phyloP scores from a whole-genome alignment of 108 stramenopile genomes.

The Bacterosira constricta region DNA sequence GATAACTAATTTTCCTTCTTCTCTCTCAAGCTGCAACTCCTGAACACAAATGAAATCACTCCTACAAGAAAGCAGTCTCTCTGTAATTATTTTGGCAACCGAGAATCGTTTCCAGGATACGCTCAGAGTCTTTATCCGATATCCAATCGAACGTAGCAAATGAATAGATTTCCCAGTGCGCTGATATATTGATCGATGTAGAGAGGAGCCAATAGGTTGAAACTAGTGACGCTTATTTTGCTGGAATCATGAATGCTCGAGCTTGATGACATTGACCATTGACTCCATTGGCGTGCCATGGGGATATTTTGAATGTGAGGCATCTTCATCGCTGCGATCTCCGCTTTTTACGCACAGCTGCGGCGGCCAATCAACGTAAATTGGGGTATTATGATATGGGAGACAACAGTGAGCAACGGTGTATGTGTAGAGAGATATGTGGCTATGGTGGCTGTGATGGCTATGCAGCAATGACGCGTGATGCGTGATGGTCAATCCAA shows the following conservation, averaged over 20 bases:
- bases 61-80: constrained; percentile 19
- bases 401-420: too few species aligned
- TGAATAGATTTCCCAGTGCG: constrained; percentile 51
- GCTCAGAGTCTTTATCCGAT: constrained; percentile 22
- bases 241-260: background rate
- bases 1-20: background rate
- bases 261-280: too few species aligned
- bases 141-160: constrained; percentile 68
- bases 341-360: too few species aligned
- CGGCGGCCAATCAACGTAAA: too few species aligned
- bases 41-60: constrained; percentile 64
- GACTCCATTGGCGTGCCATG: constrained; percentile 27
- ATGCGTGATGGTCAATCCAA: too few species aligned
- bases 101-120: constrained; percentile 21
- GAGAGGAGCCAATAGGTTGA: constrained; percentile 58
- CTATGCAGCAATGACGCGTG: too few species aligned
- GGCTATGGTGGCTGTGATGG: too few species aligned
- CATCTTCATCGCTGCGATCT: background rate
- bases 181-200: constrained; percentile 58
- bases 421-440: too few species aligned
- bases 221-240: constrained; percentile 49
- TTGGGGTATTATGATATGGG: too few species aligned
- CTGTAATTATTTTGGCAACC: constrained; percentile 37
- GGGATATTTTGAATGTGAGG: constrained; percentile 1
- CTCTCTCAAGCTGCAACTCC: constrained; percentile 55